Evolutionary conservation across 257 asterid species (phyloP), one percentile per base, ranked within the genome.

Genomic region (Craterostigma plantagineum): DNA sequence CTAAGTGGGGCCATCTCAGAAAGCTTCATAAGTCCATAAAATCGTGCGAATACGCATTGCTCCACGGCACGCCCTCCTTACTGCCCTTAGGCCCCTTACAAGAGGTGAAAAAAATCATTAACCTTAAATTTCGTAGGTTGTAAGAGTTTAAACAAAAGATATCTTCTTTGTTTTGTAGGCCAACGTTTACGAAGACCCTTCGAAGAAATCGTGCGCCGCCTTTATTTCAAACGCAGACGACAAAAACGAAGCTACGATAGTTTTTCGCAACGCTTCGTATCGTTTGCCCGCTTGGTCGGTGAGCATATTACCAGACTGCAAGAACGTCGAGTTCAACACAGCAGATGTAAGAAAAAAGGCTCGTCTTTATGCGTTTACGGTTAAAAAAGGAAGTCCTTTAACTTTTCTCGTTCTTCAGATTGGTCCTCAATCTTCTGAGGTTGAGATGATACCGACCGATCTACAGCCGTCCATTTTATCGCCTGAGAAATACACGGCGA

Each of bases 1-100:
- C 96, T 16, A 85, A 85, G 52, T 85, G 96, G 96, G 86, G 91
- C 35, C 94, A 85, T 60, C 94, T 85, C 53, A 77, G 65, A 70
- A 91, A 80, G 49, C 96, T 81, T 63, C 96, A 85, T 52, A 68
- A 57, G 63, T 84, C 87, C 42, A 72, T 85, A 58, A 77, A 77
- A 60, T 61, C 58, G 64, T 81, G 80, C 51, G 91, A 81, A 70
- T 69, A 62, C 50, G 64, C 64, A 42, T 51, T 81, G 72, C 76
- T 84, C 52, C 67, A 67, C 45, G 81, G 69, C 46, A 61, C 74
- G 37, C 60, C 76, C 27, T 61, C 49, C 11, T 27, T 56, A 18
- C 61, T 67, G 43, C 63, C 82, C 37, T 58, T 84, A 30, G 96
- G 96, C 47, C 79, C 81, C 38, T 59, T 55, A 51, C 93, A 69